A percentile compares a stretch with the other conserved stretches of the same genome.
phyloP scores from a whole-genome alignment of 2,329 filamentous ascomycete species.

The Fusarium acutatum region DNA sequence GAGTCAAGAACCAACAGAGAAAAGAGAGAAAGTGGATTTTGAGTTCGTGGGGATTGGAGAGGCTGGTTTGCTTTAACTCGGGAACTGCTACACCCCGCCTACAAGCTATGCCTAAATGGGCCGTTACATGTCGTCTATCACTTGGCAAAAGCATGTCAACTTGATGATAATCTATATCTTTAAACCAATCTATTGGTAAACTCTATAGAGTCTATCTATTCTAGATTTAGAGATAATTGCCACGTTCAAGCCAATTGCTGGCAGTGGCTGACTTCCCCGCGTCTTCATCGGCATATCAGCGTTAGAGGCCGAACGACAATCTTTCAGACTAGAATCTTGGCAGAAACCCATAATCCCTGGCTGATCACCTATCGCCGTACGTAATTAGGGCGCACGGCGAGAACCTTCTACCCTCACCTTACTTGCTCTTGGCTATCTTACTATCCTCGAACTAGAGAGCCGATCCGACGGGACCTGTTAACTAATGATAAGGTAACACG shows the following conservation, averaged over 20 bases:
- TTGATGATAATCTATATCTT: accelerated
- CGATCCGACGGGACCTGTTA: slow-evolving; percentile 1
- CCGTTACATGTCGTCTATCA: not conserved
- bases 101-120: not conserved
- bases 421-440: slow-evolving; percentile 2
- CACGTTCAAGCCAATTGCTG: not conserved
- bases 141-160: not conserved
- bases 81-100: slow-evolving; percentile 10
- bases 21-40: not conserved
- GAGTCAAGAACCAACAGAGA: not conserved
- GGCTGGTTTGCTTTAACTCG: not conserved
- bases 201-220: accelerated
- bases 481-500: slow-evolving; percentile 29
- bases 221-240: too few species aligned
- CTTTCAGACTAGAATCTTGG: not conserved
- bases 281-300: not conserved
- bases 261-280: not conserved
- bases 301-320: not conserved
- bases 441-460: not conserved
- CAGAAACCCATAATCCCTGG: slow-evolving; percentile 3
- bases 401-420: not conserved
- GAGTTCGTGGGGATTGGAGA: not conserved
- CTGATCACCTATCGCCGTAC: slow-evolving; percentile 16
- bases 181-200: not conserved
- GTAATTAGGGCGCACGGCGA: not conserved